Evolutionary conservation across 1,284 basidiomycete genomes (phyloP).

Genomic region (Cutaneotrichosporon curvatum): DNA sequence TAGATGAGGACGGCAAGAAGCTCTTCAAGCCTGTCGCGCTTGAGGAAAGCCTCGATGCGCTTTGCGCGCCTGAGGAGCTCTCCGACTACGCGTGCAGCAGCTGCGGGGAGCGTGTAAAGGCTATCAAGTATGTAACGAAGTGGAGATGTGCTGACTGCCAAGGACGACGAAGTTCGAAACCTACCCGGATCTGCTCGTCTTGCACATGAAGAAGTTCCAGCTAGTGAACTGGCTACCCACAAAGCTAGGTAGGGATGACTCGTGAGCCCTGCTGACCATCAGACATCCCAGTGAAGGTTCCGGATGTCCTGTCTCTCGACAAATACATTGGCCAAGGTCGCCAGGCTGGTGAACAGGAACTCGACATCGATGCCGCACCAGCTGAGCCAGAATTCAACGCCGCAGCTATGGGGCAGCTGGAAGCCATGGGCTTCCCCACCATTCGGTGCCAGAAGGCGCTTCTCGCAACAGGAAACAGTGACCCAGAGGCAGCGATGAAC

Average conservation of each 20-base stretch:
- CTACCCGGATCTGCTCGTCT: slow-evolving; percentile 79
- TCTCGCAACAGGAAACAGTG: slow-evolving; percentile 73
- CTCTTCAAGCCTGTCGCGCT: slow-evolving; percentile 65
- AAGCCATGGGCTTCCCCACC: slow-evolving; percentile 80
- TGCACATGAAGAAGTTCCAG: slow-evolving; percentile 93
- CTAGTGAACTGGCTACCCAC: slow-evolving; percentile 95
- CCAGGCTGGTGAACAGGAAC: slow-evolving; percentile 62
- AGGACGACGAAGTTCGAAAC: slow-evolving; percentile 72
- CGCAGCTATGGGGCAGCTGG: slow-evolving; percentile 64
- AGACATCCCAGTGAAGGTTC: slow-evolving; percentile 81
- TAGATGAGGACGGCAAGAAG: slow-evolving; percentile 57
- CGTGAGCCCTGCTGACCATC: background rate
- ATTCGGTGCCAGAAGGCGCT: slow-evolving; percentile 81
- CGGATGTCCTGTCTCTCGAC: slow-evolving; percentile 61
- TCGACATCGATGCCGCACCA: slow-evolving; percentile 55
- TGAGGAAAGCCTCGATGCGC: slow-evolving; percentile 58
- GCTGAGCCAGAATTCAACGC: slow-evolving; percentile 55
- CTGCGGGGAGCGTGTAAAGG: slow-evolving; percentile 60
- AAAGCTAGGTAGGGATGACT: slow-evolving; percentile 64
- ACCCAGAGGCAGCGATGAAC: slow-evolving; percentile 80
- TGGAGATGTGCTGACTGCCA: background rate
- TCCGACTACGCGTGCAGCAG: slow-evolving; percentile 59
- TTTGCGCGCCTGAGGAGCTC: slow-evolving; percentile 63
- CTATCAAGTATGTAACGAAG: slow-evolving; percentile 52
- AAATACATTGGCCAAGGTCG: slow-evolving; percentile 65